Percentiles rank a stretch among this genome's conserved stretches.
These are phyloP conservation scores for Calocybe gangraenosa DNA, from an alignment of 768 basidiomycete genomes.

Conservation along the genomic window DNA sequence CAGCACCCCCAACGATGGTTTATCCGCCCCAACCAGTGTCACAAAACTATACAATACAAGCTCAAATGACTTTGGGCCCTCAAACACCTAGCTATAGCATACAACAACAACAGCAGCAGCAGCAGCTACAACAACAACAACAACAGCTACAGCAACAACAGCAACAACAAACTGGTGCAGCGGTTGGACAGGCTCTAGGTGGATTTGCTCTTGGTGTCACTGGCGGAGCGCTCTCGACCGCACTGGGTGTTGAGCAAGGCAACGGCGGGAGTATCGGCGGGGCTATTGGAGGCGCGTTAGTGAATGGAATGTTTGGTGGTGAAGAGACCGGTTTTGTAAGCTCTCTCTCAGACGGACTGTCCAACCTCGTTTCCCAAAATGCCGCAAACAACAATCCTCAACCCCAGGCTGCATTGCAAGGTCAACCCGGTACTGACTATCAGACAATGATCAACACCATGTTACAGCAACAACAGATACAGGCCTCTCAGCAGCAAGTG, in stretches of 20 bases:
- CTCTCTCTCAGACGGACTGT: slow-evolving; percentile 13
- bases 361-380: slow-evolving; percentile 9
- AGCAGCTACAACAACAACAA: background rate
- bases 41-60: background rate
- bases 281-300: slow-evolving; percentile 6
- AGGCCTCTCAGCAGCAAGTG: slow-evolving; percentile 1
- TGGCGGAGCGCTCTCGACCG: slow-evolving; percentile 7
- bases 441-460: slow-evolving; percentile 25
- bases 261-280: slow-evolving; percentile 2
- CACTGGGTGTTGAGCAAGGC: slow-evolving; percentile 1
- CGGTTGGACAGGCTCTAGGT: slow-evolving; percentile 3
- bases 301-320: background rate
- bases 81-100: background rate
- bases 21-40: background rate
- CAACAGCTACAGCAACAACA: background rate
- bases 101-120: background rate
- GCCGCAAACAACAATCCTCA: slow-evolving; percentile 12
- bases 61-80: background rate
- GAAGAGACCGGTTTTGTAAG: slow-evolving; percentile 7
- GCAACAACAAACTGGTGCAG: background rate
- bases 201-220: slow-evolving; percentile 7
- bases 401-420: slow-evolving; percentile 25
- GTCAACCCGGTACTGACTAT: slow-evolving; percentile 26
- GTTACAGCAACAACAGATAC: slow-evolving; percentile 20
- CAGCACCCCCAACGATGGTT: background rate